Evolutionary conservation across 768 basidiomycete genomes (phyloP).

Genomic region (Chalciporus sphaerocephalus): DNA sequence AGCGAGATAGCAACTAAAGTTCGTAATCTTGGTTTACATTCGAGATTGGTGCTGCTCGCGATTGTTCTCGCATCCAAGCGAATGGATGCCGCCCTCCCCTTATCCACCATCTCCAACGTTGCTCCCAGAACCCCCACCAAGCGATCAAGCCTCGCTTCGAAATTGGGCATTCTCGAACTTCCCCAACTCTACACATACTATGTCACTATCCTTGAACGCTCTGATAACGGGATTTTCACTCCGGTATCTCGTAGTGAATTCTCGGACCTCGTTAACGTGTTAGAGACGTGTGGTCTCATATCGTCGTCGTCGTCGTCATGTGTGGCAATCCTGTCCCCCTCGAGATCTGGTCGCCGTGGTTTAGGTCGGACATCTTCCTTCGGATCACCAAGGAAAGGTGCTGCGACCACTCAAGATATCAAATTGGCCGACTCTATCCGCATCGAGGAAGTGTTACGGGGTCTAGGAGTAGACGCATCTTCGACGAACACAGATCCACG

Average conservation of each 20-base stretch:
- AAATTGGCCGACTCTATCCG: conserved; percentile 59
- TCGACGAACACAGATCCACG: conserved; percentile 31
- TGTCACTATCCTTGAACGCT: conserved; percentile 49
- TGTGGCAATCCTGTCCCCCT: conserved; percentile 34
- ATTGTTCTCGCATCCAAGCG: conserved; percentile 64
- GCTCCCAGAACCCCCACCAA: conserved; percentile 46
- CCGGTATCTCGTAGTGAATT: conserved; percentile 76
- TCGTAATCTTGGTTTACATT: conserved; percentile 66
- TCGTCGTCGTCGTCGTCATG: conserved; percentile 32
- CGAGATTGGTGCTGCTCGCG: conserved; percentile 62
- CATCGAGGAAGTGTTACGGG: conserved; percentile 65
- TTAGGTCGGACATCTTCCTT: conserved; percentile 61
- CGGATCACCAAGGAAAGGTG: conserved; percentile 29
- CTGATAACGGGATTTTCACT: conserved; percentile 50
- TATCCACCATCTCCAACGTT: conserved; percentile 38
- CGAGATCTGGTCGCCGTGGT: conserved; percentile 46
- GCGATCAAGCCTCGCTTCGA: conserved; percentile 40
- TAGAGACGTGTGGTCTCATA: conserved; percentile 71
- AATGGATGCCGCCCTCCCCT: conserved; percentile 50
- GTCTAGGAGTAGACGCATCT: conserved; percentile 43
- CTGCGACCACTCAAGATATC: conserved; percentile 40
- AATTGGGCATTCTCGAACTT: conserved; percentile 47
- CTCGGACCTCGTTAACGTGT: conserved; percentile 59
- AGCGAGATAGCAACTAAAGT: conserved; percentile 68
- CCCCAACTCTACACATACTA: conserved; percentile 66